A percentile compares a stretch with the other conserved stretches of the same genome.
Conservation (phyloP, 306 rosid genomes). For the Malus asiatica region DNA sequence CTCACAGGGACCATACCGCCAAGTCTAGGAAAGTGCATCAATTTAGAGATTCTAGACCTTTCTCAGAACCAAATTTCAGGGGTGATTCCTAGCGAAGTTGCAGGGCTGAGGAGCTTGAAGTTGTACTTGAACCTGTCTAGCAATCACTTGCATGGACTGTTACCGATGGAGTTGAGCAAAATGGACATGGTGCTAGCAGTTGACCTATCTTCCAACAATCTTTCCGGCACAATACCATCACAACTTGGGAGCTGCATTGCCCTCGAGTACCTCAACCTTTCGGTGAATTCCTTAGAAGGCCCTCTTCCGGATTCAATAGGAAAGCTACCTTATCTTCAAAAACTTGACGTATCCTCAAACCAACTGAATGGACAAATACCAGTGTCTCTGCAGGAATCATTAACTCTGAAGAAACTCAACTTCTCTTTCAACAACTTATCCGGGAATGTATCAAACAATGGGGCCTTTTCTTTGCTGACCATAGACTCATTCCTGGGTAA, state of each 20-base stretch:
- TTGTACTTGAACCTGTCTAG: slow-evolving; percentile 71
- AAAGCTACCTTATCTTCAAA: slow-evolving; percentile 51
- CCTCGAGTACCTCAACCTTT: slow-evolving; percentile 66
- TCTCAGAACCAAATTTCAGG: slow-evolving; percentile 68
- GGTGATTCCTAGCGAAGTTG: slow-evolving; percentile 67
- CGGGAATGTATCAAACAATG: slow-evolving; percentile 54
- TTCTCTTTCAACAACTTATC: slow-evolving; percentile 75
- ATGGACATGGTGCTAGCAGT: slow-evolving; percentile 91
- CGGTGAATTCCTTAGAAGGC: slow-evolving; percentile 58
- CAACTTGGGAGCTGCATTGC: slow-evolving; percentile 83
- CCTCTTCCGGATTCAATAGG: slow-evolving; percentile 65
- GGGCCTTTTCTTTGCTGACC: slow-evolving; percentile 56
- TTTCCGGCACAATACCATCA: slow-evolving; percentile 65
- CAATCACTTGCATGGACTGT: slow-evolving; percentile 49
- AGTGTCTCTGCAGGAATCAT: slow-evolving; percentile 44
- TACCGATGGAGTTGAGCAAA: slow-evolving; percentile 82
- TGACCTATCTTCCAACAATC: slow-evolving; percentile 70
- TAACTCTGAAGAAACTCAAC: slow-evolving; percentile 58
- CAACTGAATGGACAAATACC: slow-evolving; percentile 58
- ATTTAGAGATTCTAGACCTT: slow-evolving; percentile 79
- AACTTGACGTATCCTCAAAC: slow-evolving; percentile 72
- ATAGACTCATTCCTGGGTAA: slow-evolving; percentile 61
- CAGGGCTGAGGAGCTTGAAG: slow-evolving; percentile 83
- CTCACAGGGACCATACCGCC: slow-evolving; percentile 78
- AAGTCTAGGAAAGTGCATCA: slow-evolving; percentile 69